Conservation (phyloP, 2,329 filamentous ascomycete genomes). For the Aspergillus viridinutans region DNA sequence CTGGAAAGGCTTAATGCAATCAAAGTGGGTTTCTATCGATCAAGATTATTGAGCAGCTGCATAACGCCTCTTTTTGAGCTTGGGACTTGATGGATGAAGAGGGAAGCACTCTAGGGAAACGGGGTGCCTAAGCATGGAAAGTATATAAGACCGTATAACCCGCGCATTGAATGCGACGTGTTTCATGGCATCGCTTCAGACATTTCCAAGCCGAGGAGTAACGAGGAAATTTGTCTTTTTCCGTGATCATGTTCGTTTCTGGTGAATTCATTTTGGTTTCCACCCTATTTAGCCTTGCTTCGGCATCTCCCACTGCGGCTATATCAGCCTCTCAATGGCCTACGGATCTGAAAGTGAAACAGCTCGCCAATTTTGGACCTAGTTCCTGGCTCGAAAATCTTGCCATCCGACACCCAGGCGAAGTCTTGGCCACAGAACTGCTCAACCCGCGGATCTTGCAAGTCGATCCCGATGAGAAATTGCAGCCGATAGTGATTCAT, state of each 20-base stretch:
- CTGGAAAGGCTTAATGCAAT: neutral
- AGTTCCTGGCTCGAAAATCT: neutral
- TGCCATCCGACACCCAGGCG: neutral
- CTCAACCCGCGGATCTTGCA: neutral
- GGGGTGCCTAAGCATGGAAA: neutral
- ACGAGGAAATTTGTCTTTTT: neutral
- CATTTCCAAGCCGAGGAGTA: neutral
- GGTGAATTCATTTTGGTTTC: neutral
- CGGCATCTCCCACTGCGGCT: neutral
- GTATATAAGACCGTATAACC: neutral
- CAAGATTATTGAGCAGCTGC: neutral
- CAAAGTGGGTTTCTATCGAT: neutral
- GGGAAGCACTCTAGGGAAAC: neutral
- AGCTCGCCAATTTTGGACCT: neutral
- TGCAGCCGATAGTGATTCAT: neutral
- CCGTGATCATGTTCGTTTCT: neutral
- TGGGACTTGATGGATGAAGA: neutral
- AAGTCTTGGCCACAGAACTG: neutral
- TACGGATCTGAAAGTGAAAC: neutral
- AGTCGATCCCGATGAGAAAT: neutral
- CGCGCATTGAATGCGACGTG: neutral
- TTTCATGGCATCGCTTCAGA: neutral
- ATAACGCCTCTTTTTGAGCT: neutral
- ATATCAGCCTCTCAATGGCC: neutral
- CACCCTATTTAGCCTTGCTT: neutral